Percentiles rank a stretch among this genome's conserved stretches.
These are phyloP conservation scores for Aspergillus egyptiacus DNA, from an alignment of 495 filamentous ascomycete species.

Conservation along the genomic window DNA sequence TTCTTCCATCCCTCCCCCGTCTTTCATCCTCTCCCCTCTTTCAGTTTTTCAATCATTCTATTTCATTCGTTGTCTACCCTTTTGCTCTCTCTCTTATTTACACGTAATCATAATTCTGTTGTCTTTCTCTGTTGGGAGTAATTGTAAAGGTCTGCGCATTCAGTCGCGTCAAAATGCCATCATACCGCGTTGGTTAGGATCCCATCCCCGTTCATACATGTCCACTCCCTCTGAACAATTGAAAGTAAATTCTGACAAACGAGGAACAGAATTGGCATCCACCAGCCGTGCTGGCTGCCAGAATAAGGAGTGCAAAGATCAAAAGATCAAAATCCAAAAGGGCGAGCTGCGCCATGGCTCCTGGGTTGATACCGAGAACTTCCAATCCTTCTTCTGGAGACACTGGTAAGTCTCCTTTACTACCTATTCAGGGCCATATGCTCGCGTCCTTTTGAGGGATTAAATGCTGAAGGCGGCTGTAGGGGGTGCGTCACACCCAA, in stretches of 20 bases:
- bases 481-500: conserved; percentile 79
- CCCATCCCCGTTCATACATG: background rate
- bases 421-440: background rate
- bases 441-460: background rate
- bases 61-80: background rate
- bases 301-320: conserved; percentile 60
- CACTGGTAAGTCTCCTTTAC: conserved; percentile 61
- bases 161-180: conserved; percentile 10
- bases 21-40: conserved; percentile 3
- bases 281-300: conserved; percentile 62
- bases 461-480: background rate
- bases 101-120: background rate
- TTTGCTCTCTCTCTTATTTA: background rate
- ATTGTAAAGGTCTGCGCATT: background rate
- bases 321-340: conserved; percentile 63
- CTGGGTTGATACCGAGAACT: conserved; percentile 50
- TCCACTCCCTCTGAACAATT: background rate
- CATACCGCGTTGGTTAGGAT: conserved; percentile 19
- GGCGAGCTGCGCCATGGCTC: conserved; percentile 66
- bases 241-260: conserved; percentile 3
- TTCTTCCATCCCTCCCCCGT: conserved; percentile 1
- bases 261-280: conserved; percentile 54
- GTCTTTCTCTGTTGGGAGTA: background rate
- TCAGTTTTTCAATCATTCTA: conserved; percentile 1
- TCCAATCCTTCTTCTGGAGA: conserved; percentile 57